Conservation (phyloP, 352 stramenopile species). For the Elongisporangium undulatum region DNA sequence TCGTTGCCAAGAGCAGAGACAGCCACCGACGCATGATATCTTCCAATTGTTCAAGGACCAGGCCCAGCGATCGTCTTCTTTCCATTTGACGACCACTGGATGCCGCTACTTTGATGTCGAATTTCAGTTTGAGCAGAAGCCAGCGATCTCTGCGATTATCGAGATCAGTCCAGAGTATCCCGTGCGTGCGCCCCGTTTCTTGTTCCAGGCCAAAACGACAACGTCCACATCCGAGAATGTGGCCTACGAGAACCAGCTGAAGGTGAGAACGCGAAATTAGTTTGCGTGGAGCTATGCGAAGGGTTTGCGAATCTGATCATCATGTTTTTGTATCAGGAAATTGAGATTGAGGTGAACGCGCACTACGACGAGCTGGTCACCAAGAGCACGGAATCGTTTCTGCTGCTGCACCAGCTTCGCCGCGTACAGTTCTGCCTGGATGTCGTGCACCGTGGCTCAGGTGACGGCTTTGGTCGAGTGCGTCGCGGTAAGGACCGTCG, state of each 20-base stretch:
- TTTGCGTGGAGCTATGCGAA: background rate
- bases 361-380: slow-evolving; percentile 60
- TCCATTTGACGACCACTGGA: slow-evolving; percentile 22
- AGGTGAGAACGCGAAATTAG: slow-evolving; percentile 23
- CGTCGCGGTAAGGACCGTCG: slow-evolving; percentile 69
- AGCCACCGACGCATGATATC: slow-evolving; percentile 22
- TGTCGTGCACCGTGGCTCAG: slow-evolving; percentile 30
- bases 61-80: slow-evolving; percentile 10
- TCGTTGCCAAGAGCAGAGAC: slow-evolving; percentile 48
- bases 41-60: slow-evolving; percentile 40
- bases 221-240: slow-evolving; percentile 20
- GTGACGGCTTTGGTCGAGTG: slow-evolving; percentile 44
- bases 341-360: slow-evolving; percentile 76
- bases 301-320: background rate
- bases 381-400: slow-evolving; percentile 29
- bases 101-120: slow-evolving; percentile 48
- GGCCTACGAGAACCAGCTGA: slow-evolving; percentile 53
- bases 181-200: slow-evolving; percentile 49
- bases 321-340: slow-evolving; percentile 27
- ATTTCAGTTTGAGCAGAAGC: slow-evolving; percentile 37
- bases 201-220: slow-evolving; percentile 41
- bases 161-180: slow-evolving; percentile 69
- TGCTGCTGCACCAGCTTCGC: slow-evolving; percentile 70
- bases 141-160: slow-evolving; percentile 37
- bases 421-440: slow-evolving; percentile 70